Base-by-base conservation (phyloP, 2,329 filamentous ascomycete genomes). In the Claviceps sp. region DNA sequence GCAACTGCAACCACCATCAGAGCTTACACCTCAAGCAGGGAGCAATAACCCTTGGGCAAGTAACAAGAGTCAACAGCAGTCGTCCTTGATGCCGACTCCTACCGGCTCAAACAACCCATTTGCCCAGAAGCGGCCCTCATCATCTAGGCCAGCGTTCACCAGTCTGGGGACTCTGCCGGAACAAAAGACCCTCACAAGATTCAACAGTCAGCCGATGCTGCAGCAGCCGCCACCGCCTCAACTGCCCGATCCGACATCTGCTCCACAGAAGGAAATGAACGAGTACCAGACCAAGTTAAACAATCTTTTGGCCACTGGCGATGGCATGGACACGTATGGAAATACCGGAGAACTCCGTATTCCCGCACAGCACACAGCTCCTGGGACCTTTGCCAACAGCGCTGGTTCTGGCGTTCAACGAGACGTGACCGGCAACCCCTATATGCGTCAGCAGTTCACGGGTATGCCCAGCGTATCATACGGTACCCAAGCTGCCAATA, bases 21-120 rank as follows among this genome's bases (percentile, higher is more conserved):
- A 84, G 62, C 73, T 79, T 48, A 74, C 79, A 19, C 74, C 83
- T 19, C 84, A 88, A 56, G 75, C 90, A 24, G 90, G 89, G 39
- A 94, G 81, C 67, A 94, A 97, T 72, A 98, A 98, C 66, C 93
- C 93, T 0, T 98, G 91, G 88, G 86, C 88, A 24, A 78, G 76
- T 30, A 77, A 73, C 59, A 76, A 74, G 57, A 74, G 70, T 55
- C 78, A 78, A 56, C 73, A 79, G 54, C 66, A 70, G 45, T 73
- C 81, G 49, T 70, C 83, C 2, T 70, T 96, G 56, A 84, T 86
- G 64, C 86, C 89, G 4, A 85, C 89, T 64, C 85, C 87, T 3
- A 98, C 93, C 2, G 93, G 93, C 47, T 97, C 93, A 16, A 98
- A 98, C 74, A 98, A 98, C 65, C 93, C 93, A 2, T 98, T 98